A percentile compares a stretch with the other conserved stretches of the same genome.
These are phyloP conservation scores for Ganoderma lingzhi DNA, from an alignment of 1,284 basidiomycete species.

Conservation along the genomic window DNA sequence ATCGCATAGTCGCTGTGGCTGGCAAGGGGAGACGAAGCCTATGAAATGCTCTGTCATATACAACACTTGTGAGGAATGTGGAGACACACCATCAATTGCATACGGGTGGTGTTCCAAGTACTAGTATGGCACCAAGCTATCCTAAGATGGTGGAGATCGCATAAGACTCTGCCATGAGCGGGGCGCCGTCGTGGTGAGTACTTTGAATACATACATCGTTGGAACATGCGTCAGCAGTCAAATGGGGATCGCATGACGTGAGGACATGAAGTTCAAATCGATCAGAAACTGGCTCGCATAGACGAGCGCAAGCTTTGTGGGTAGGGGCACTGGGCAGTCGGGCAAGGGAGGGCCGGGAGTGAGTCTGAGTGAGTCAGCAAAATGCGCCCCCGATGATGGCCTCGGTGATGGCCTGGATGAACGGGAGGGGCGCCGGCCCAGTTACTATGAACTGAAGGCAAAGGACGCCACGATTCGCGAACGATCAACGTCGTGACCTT, in stretches of 20 bases:
- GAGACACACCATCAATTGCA: neutral
- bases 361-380: conserved; percentile 4
- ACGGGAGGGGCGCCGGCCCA: neutral
- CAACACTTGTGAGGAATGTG: neutral
- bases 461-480: neutral
- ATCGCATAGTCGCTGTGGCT: neutral
- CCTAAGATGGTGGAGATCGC: conserved; percentile 10
- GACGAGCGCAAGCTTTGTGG: neutral
- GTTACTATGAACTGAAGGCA: neutral
- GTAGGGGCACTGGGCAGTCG: neutral
- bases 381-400: neutral
- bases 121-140: neutral
- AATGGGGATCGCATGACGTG: conserved; percentile 1
- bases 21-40: neutral
- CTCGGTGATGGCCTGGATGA: neutral
- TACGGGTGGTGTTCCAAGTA: too few relatives aligned
- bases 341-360: too few relatives aligned
- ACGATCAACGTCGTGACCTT: conserved; percentile 5
- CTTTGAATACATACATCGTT: conserved; percentile 13
- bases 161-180: conserved; percentile 10
- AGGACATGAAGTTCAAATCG: neutral
- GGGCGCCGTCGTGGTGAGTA: conserved; percentile 13
- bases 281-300: conserved; percentile 5
- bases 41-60: neutral
- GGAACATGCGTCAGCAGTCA: conserved; percentile 22